These are phyloP conservation scores for Moniliophthora roreri DNA, from an alignment of 1,284 basidiomycete genomes.

Conservation along the genomic window DNA sequence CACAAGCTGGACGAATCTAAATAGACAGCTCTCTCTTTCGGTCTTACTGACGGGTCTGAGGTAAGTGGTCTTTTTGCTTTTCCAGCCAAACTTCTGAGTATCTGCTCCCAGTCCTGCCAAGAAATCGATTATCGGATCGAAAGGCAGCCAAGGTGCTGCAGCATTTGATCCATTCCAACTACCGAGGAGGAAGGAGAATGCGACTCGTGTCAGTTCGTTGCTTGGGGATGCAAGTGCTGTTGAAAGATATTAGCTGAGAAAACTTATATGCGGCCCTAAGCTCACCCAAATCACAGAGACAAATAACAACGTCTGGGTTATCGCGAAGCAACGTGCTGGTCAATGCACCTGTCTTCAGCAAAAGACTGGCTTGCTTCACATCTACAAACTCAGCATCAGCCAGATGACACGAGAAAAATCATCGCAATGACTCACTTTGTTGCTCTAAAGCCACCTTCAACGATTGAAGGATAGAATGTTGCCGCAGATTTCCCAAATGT, in stretches of 20 bases:
- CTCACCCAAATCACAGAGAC: slow-evolving; percentile 43
- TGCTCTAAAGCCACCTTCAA: slow-evolving; percentile 33
- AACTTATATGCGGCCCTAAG: not conserved
- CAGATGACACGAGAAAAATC: slow-evolving; percentile 5
- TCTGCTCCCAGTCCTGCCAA: slow-evolving; percentile 19
- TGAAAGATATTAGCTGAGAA: not conserved
- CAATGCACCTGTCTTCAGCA: slow-evolving; percentile 43
- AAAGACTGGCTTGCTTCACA: slow-evolving; percentile 29
- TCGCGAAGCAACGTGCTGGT: slow-evolving; percentile 25
- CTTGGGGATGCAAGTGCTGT: slow-evolving; percentile 18
- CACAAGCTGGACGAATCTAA: slow-evolving; percentile 44
- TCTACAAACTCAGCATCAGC: slow-evolving; percentile 32
- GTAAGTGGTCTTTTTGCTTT: not conserved
- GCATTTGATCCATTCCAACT: slow-evolving; percentile 23
- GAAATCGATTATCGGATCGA: slow-evolving; percentile 20
- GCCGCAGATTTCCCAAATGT: slow-evolving; percentile 20
- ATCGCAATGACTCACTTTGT: slow-evolving; percentile 32
- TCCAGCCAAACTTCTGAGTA: not conserved
- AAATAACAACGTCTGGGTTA: slow-evolving; percentile 30
- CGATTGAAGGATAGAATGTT: slow-evolving; percentile 29
- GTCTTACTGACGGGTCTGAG: not conserved
- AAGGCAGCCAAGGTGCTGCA: slow-evolving; percentile 20
- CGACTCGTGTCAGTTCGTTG: slow-evolving; percentile 17
- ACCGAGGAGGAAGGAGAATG: slow-evolving; percentile 25
- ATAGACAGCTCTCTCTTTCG: slow-evolving; percentile 25